Conservation (phyloP, 2,329 filamentous ascomycete species). For the Magnaporthiopsis rhizophila region DNA sequence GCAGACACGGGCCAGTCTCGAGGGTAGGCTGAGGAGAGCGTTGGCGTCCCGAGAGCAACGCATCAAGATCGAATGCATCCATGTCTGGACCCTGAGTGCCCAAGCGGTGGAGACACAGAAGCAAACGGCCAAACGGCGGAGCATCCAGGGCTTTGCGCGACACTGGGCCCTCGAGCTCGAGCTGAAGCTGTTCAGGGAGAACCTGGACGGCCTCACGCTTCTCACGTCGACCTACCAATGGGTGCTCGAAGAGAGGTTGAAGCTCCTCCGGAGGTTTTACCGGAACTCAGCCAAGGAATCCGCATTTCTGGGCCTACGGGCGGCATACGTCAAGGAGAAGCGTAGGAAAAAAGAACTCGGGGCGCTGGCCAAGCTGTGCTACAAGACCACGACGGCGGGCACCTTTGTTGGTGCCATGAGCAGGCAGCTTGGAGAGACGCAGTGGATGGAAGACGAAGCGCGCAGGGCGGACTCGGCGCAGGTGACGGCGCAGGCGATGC, state of each 20-base stretch:
- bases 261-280: conserved; percentile 16
- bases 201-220: neutral
- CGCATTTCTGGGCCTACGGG: neutral
- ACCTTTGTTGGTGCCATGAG: conserved; percentile 1
- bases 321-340: neutral
- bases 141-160: conserved; percentile 14
- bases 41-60: neutral
- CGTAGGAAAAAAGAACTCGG: neutral
- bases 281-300: conserved; percentile 7
- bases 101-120: conserved; percentile 9
- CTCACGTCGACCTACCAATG: conserved; percentile 17
- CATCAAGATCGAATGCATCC: neutral
- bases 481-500: conserved; percentile 5
- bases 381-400: neutral
- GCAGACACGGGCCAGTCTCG: conserved; percentile 17
- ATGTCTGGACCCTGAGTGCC: conserved; percentile 7
- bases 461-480: conserved; percentile 1
- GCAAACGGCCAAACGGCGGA: conserved; percentile 7
- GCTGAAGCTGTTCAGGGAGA: conserved; percentile 14
- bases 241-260: conserved; percentile 20
- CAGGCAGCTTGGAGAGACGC: neutral
- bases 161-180: conserved; percentile 21
- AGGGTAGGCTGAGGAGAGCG: conserved; percentile 11
- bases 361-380: neutral
- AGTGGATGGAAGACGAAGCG: neutral